Evolutionary conservation across 768 basidiomycete species (phyloP).

Genomic region (Suillus sp.): DNA sequence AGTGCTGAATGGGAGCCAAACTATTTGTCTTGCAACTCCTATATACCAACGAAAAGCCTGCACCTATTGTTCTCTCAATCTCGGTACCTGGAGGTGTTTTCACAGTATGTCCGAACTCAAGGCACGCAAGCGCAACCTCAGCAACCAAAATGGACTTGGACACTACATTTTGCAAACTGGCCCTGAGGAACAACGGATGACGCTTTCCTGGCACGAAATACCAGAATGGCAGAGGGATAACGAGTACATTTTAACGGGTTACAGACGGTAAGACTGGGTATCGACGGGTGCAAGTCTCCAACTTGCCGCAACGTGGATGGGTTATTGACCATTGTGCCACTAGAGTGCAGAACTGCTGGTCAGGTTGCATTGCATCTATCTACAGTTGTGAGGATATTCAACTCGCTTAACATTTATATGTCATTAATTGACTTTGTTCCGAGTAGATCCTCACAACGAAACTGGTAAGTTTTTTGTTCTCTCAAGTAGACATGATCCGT

Average conservation of each 20-base stretch:
- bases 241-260: conserved; percentile 69
- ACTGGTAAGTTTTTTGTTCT: conserved; percentile 47
- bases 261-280: conserved; percentile 54
- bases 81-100: not conserved
- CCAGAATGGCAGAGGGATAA: conserved; percentile 75
- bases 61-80: not conserved
- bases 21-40: not conserved
- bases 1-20: not conserved
- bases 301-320: conserved; percentile 13
- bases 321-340: conserved; percentile 3
- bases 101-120: conserved; percentile 1
- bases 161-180: conserved; percentile 4
- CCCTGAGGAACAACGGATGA: conserved; percentile 19
- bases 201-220: conserved; percentile 58
- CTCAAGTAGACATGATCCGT: conserved; percentile 10
- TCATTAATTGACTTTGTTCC: conserved; percentile 22
- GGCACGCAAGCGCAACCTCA: conserved; percentile 2
- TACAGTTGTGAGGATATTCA: conserved; percentile 59
- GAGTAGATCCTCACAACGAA: conserved; percentile 75
- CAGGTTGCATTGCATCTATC: conserved; percentile 61
- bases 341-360: conserved; percentile 64
- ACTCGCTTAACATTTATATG: conserved; percentile 12
- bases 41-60: conserved; percentile 3
- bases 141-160: conserved; percentile 14
- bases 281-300: conserved; percentile 10